Conservation (phyloP, 2,329 filamentous ascomycete genomes). For the Scedosporium minutisporum region DNA sequence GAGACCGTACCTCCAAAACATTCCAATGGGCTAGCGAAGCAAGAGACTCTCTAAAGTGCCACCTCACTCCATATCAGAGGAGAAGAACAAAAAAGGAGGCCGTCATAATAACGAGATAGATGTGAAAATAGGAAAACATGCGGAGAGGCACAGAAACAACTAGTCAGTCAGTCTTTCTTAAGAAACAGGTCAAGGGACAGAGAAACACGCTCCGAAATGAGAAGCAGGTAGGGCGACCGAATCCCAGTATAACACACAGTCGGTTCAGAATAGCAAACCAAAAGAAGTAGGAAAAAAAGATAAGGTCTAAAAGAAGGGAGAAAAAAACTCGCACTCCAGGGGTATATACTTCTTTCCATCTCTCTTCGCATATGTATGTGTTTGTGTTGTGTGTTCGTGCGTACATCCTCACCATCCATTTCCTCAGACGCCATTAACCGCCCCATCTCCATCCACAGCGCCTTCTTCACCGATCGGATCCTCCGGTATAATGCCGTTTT, state of each 20-base stretch:
- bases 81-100: too few species aligned
- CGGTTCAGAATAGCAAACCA: not conserved
- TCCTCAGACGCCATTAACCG: not conserved
- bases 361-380: not conserved
- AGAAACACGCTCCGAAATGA: too few species aligned
- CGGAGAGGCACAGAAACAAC: too few species aligned
- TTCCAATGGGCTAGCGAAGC: not conserved
- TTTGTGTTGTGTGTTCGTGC: not conserved
- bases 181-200: too few species aligned
- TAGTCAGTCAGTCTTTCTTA: too few species aligned
- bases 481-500: slow-evolving; percentile 40
- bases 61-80: too few species aligned
- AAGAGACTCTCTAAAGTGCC: too few species aligned
- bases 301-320: not conserved
- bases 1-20: not conserved
- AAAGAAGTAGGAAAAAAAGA: not conserved
- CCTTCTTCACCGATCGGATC: slow-evolving; percentile 2
- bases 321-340: not conserved
- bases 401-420: not conserved
- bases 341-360: slow-evolving; percentile 2
- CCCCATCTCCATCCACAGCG: not conserved
- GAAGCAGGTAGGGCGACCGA: too few species aligned
- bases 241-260: too few species aligned
- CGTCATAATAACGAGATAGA: too few species aligned
- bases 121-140: too few species aligned